Base-by-base conservation (phyloP, 1,284 basidiomycete species). In the Ceratobasidium sp. region DNA sequence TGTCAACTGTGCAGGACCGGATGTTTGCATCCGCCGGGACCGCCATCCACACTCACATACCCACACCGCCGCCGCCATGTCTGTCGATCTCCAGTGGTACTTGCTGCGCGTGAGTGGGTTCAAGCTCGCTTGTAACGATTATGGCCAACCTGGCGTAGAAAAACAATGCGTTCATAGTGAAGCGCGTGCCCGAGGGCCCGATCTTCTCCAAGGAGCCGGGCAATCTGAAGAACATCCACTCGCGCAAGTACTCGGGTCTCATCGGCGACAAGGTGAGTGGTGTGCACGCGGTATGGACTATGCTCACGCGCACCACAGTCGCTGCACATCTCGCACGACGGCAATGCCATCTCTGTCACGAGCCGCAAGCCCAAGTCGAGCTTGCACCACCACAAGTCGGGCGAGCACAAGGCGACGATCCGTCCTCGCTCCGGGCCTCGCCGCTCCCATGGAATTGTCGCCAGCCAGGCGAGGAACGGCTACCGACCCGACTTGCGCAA, bases 61-160 rank as follows among this genome's bases (percentile, higher is more conserved):
- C 45, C n/a, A 18, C 65, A 43, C 4, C 34, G 21, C n/a, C 53
- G 12, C 50, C 72, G 74, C 23, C 67, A 78, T 78, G 77, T 92
- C 91, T 77, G 79, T 82, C 83, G 93, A 96, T 82, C 91, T 96
- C 81, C 86, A 94, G 84, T 96, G 94, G 94, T 89, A 94, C 81
- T 90, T 96, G 77, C 81, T 95, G 82, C 92, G 94, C 79, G 91
- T 93, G 78, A 79, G 90, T 88, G 14, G 6, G 6, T 39, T 39
- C 8, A 14, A 6, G 36, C 14, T 39, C 36, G 6, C 36, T 6
- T 6, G 14, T 6, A 39, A 39, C 36, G 36, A 14, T 14, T 39
- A 6, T 39, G 6, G 36, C n/a, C n/a, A 39, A 14, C 36, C 14
- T 39, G 36, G 36, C 14, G 36, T 14, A 93, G 91, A 90, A 92